Evolutionary conservation across 2,329 filamentous ascomycete genomes (phyloP).

Genomic region (Colletotrichum brevisporum): DNA sequence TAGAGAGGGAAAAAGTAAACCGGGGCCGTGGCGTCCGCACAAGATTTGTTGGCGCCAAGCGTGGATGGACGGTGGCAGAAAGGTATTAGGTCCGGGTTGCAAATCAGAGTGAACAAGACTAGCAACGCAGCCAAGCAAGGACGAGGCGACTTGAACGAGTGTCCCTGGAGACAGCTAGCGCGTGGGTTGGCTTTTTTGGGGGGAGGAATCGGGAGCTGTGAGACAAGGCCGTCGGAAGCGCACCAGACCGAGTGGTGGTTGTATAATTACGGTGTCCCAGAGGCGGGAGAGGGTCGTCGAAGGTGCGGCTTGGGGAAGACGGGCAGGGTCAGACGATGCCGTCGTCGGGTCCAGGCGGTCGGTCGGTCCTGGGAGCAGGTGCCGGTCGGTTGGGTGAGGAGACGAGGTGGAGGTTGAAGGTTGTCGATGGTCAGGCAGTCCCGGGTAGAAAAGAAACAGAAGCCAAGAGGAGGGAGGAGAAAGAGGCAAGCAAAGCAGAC

Average conservation of each 20-base stretch:
- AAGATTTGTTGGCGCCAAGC: slow-evolving; percentile 36
- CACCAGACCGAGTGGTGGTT: slow-evolving; percentile 10
- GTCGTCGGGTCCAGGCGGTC: slow-evolving; percentile 9
- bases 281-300: not conserved
- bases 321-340: slow-evolving; percentile 12
- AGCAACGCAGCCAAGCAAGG: slow-evolving; percentile 33
- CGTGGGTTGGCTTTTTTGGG: slow-evolving; percentile 11
- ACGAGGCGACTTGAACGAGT: slow-evolving; percentile 21
- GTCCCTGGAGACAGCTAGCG: slow-evolving; percentile 39
- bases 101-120: slow-evolving; percentile 34
- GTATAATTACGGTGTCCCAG: slow-evolving; percentile 33
- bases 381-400: slow-evolving; percentile 13
- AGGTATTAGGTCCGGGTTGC: slow-evolving; percentile 19
- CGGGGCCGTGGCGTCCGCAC: slow-evolving; percentile 26
- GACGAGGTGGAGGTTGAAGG: slow-evolving; percentile 6
- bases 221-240: slow-evolving; percentile 34
- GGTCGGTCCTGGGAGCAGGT: slow-evolving; percentile 4
- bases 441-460: slow-evolving; percentile 33
- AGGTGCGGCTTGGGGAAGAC: slow-evolving; percentile 2
- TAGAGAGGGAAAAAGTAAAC: slow-evolving; percentile 5
- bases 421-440: slow-evolving; percentile 29
- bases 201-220: slow-evolving; percentile 32
- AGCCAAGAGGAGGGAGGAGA: slow-evolving; percentile 31
- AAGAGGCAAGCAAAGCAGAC: slow-evolving; percentile 12
- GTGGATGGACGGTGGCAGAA: slow-evolving; percentile 18